These are phyloP conservation scores for Ogataea hybrid DNA, from an alignment of 1,139 yeast species.

Conservation along the genomic window DNA sequence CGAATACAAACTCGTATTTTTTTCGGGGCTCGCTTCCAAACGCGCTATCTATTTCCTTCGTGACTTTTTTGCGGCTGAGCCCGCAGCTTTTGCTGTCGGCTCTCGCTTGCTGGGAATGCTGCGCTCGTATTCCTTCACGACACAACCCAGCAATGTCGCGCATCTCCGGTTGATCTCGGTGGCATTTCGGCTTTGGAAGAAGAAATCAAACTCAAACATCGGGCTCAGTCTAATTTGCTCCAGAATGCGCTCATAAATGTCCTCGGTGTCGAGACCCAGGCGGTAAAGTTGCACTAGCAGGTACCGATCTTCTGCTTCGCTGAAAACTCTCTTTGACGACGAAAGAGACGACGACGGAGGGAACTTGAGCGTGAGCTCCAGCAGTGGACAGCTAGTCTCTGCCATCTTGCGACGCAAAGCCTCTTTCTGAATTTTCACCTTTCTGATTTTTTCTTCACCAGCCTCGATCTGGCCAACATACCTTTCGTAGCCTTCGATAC, in stretches of 20 bases:
- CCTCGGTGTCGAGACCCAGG: constrained; percentile 64
- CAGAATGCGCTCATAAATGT: constrained; percentile 60
- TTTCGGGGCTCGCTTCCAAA: background rate
- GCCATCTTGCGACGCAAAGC: constrained; percentile 62
- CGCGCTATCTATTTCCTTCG: background rate
- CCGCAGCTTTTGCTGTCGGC: background rate
- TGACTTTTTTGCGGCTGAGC: constrained; percentile 1
- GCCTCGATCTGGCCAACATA: constrained; percentile 63
- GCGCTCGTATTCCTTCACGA: constrained; percentile 54
- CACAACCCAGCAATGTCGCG: constrained; percentile 60
- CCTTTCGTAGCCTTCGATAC: constrained; percentile 72
- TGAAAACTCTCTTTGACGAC: constrained; percentile 41
- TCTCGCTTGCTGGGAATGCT: constrained; percentile 9
- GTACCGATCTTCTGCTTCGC: constrained; percentile 75
- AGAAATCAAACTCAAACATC: constrained; percentile 67
- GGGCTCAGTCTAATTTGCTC: constrained; percentile 61
- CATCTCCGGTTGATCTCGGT: constrained; percentile 69
- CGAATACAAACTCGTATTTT: constrained; percentile 1
- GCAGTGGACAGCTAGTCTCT: constrained; percentile 56
- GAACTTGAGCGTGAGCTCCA: constrained; percentile 56
- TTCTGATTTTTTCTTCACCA: constrained; percentile 69
- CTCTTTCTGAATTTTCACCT: constrained; percentile 60
- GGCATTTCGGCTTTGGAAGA: constrained; percentile 64
- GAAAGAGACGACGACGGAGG: constrained; percentile 58
- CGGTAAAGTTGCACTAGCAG: constrained; percentile 62